Evolutionary conservation across 495 filamentous ascomycete genomes (phyloP), one percentile per base, ranked within the genome.

Genomic region (Hypoxylon perforatum): DNA sequence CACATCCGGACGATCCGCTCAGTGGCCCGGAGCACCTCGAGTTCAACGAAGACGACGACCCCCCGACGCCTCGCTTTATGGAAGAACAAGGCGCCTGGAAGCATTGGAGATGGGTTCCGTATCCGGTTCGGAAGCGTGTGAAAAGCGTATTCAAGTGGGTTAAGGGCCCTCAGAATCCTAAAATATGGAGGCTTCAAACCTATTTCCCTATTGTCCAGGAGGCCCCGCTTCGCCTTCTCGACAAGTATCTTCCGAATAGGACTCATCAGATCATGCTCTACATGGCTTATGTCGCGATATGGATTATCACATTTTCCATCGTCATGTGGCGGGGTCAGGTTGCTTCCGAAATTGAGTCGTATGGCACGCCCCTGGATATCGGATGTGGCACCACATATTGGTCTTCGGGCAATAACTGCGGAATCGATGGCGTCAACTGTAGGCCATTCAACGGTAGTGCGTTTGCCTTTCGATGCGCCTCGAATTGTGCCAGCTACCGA

Each of bases 381-480:
- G 85, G 90, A 4, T 96, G 92, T 69, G 80, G 83, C n/a, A 80
- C 83, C 53, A 74, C 77, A n/a, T 82, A 77, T 56, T 93, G 92
- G 92, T 75, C 78, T 17, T 78, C 83, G 45, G 88, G 87, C 36
- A 93, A 93, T 57, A 79, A 80, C 23, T 97, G 93, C 72, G 93
- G 92, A 4, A 67, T 95, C 8, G 86, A 96, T 65, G 93, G 93
- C 12, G 87, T 88, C 47, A 78, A 87, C 61, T 97, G 93, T 75
- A 86, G 90, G n/a, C 93, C 93, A 0, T 97, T 97, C 69, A 84
- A 81, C 41, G 85, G 86, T 55, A 84, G 84, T 49, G 86, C 84
- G 1, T 84, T 90, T 61, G 83, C 91, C 12, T 97, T 97, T 74
- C 84, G 89, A 48, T 97, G 93, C 69, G 91, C 92, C 22, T 89